Evolutionary conservation across 352 stramenopile genomes (phyloP).

Genomic region (Discostella stelligera): DNA sequence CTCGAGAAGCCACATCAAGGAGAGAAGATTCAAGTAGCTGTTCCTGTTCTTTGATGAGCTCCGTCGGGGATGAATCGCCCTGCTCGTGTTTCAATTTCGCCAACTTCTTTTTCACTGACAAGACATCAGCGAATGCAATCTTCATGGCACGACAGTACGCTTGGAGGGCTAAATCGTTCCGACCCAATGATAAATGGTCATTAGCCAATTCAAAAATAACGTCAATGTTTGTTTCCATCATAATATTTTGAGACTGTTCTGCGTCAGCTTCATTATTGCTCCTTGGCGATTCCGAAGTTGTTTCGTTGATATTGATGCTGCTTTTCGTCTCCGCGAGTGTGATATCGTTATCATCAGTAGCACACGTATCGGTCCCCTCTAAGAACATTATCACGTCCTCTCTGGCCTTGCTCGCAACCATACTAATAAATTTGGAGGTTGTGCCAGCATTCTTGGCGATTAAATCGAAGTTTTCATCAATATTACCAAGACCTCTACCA

Average conservation of each 20-base stretch:
- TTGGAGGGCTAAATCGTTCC: constrained; percentile 33
- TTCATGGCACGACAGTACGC: constrained; percentile 42
- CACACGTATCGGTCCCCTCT: not conserved
- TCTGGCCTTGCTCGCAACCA: not conserved
- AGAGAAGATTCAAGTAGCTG: constrained; percentile 35
- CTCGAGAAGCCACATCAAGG: constrained; percentile 34
- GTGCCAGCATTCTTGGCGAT: constrained; percentile 8
- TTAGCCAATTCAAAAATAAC: constrained; percentile 32
- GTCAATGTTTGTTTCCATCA: constrained; percentile 33
- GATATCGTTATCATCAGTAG: not conserved
- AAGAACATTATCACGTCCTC: constrained; percentile 2
- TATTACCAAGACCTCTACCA: not conserved
- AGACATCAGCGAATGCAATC: constrained; percentile 36
- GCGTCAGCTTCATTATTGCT: not conserved
- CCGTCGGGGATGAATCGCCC: constrained; percentile 3
- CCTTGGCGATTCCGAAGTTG: not conserved
- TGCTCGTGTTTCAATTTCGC: constrained; percentile 23
- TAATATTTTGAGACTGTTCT: not conserved
- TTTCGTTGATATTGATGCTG: not conserved
- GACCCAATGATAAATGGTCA: constrained; percentile 35
- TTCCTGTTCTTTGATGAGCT: constrained; percentile 31
- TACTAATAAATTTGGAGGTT: not conserved
- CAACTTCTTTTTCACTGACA: constrained; percentile 35
- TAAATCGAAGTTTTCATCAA: constrained; percentile 3
- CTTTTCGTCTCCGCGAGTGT: not conserved